Base-by-base conservation (phyloP, 441 rosid genomes). In the Adansonia gregorii region DNA sequence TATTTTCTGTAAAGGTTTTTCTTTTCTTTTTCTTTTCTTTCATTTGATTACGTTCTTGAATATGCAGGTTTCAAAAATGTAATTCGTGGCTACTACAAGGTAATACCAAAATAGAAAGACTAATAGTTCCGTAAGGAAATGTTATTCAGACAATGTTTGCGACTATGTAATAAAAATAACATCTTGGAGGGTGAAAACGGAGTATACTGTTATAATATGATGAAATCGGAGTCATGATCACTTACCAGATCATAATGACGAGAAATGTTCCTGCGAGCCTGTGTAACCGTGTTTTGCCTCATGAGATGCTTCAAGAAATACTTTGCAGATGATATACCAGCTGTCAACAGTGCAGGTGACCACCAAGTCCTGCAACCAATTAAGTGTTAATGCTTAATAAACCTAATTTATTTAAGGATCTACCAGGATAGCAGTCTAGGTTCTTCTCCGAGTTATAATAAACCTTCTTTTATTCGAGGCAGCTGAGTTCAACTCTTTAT, bases 201-300 rank as follows among this genome's bases (percentile, higher is more conserved):
- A 49, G 0, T 64, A 64, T 66, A 4, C 17, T 39, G 27, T 19
- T 67, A 4, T 67, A 67, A 46, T 6, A 45, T 49, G 35, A 17
- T 4, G 69, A 61, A 58, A 8, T 56, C 61, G 11, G 65, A 65
- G 14, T 8, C 51, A 24, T 17, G 11, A n/a, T 48, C 1, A 3
- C 78, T 24, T 87, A 96, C 99, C 92, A 90, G 87, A 85, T 96
- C 98, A 82, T 94, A 96, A 82, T 93, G 97, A 52, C 88, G 92
- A 75, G 98, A 92, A 72, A 92, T 92, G 60, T 94, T 96, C 82
- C 98, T 86, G 4, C 99, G 94, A 84, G 98, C 94, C 88, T 96
- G 97, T 5, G 96, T 91, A 31, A 96, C 87, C 10, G 94, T 88
- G 75, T 94, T 96, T 68, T 85, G 85, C 77, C 97, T 87, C 3